A percentile compares a stretch with the other conserved stretches of the same genome.
phyloP scores from a whole-genome alignment of 2,329 filamentous ascomycete species.

The Fusarium equiseti region DNA sequence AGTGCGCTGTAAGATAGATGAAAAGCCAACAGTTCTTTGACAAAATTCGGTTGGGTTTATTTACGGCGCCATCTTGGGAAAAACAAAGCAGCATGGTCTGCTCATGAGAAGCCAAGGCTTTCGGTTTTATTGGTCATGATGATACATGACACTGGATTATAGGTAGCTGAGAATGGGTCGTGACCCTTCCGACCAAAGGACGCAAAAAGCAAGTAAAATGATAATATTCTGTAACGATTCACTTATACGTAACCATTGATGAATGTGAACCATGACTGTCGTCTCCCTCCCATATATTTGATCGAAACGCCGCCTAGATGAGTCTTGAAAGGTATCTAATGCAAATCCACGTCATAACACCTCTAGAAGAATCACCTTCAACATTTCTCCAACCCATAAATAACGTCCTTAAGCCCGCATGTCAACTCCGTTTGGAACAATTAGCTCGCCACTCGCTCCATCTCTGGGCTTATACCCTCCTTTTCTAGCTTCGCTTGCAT shows the following conservation, averaged over 20 bases:
- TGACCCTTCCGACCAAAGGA: slow-evolving; percentile 7
- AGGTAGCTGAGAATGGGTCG: background rate
- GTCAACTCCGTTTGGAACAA: slow-evolving; percentile 11
- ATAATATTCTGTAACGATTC: slow-evolving; percentile 24
- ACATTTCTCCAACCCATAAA: slow-evolving; percentile 29
- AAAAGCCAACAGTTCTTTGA: slow-evolving; percentile 25
- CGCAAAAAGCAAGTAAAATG: slow-evolving; percentile 37
- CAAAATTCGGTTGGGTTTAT: slow-evolving; percentile 21
- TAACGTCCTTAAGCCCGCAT: slow-evolving; percentile 14
- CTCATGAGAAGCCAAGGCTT: slow-evolving; percentile 8
- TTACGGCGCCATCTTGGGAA: slow-evolving; percentile 21
- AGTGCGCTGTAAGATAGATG: slow-evolving; percentile 39
- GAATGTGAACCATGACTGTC: slow-evolving; percentile 11
- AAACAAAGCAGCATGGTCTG: slow-evolving; percentile 1
- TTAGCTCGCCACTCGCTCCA: slow-evolving; percentile 65
- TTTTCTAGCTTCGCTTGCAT: slow-evolving; percentile 60
- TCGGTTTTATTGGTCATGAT: slow-evolving; percentile 15
- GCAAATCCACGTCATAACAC: slow-evolving; percentile 36
- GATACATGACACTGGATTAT: slow-evolving; percentile 13
- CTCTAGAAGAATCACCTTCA: slow-evolving; percentile 34
- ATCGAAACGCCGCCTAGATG: slow-evolving; percentile 43
- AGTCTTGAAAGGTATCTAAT: slow-evolving; percentile 37
- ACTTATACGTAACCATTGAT: slow-evolving; percentile 20
- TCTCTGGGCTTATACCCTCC: slow-evolving; percentile 55
- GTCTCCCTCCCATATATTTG: slow-evolving; percentile 29